Evolutionary conservation across 2,329 filamentous ascomycete species (phyloP).

Genomic region (Aspergillus viridinutans): DNA sequence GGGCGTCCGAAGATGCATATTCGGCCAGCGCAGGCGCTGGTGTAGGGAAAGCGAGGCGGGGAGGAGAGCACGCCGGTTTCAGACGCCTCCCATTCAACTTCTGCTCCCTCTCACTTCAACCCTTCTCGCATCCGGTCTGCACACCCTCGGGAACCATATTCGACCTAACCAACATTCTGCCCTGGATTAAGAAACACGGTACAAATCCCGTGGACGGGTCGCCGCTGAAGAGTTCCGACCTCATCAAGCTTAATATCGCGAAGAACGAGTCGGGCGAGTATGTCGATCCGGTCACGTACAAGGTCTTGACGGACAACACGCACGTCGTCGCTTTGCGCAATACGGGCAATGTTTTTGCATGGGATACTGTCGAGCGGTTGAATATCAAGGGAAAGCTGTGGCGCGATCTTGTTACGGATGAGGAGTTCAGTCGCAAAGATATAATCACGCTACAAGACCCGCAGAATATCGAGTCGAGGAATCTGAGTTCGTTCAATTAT

Average conservation of each 20-base stretch:
- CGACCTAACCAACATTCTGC: conserved; percentile 87
- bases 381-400: conserved; percentile 98
- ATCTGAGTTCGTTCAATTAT: conserved; percentile 85
- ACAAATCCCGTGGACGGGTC: conserved; percentile 87
- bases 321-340: conserved; percentile 84
- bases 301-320: conserved; percentile 96
- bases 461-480: conserved; percentile 76
- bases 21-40: conserved; percentile 73
- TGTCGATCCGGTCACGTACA: conserved; percentile 95
- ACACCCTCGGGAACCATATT: conserved; percentile 84
- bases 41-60: conserved; percentile 51
- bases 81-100: conserved; percentile 95
- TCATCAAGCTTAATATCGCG: conserved; percentile 86
- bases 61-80: conserved; percentile 61
- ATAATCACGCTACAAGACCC: conserved; percentile 96
- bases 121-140: conserved; percentile 92
- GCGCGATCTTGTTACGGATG: conserved; percentile 82
- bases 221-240: conserved; percentile 71
- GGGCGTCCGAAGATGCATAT: conserved; percentile 86
- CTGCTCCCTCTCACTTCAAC: conserved; percentile 91
- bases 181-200: conserved; percentile 89
- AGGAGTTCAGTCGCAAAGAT: conserved; percentile 80
- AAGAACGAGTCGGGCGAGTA: conserved; percentile 90
- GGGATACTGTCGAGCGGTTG: conserved; percentile 89
- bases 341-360: conserved; percentile 93